Percentiles rank a stretch among this genome's conserved stretches.
Conservation (phyloP, 495 filamentous ascomycete species). For the Poronia punctata region DNA sequence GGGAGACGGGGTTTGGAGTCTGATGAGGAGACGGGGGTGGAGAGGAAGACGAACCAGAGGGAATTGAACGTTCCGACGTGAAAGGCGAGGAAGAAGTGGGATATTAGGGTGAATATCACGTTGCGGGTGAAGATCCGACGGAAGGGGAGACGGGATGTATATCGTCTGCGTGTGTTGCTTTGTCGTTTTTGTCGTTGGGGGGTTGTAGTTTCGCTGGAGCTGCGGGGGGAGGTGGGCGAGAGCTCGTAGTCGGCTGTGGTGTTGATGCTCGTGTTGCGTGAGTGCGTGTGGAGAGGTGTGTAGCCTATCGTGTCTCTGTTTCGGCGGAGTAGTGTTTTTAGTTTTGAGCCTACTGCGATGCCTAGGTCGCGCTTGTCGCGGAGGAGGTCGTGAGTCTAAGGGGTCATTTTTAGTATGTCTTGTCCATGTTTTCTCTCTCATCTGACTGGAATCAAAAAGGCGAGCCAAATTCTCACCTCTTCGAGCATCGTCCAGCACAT, state of each 20-base stretch:
- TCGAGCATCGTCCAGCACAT: conserved; percentile 60
- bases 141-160: conserved; percentile 52
- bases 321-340: conserved; percentile 16
- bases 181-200: too few species aligned
- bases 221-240: conserved; percentile 19
- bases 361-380: conserved; percentile 45
- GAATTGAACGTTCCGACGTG: conserved; percentile 80
- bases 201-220: conserved; percentile 10
- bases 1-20: conserved; percentile 41
- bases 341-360: conserved; percentile 27
- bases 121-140: conserved; percentile 74
- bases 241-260: conserved; percentile 20
- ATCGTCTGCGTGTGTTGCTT: conserved; percentile 18
- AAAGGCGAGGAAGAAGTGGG: conserved; percentile 64
- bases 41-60: conserved; percentile 79
- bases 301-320: conserved; percentile 16
- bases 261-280: conserved; percentile 16
- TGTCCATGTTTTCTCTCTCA: not conserved
- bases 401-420: conserved; percentile 15
- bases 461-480: conserved; percentile 50
- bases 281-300: conserved; percentile 17
- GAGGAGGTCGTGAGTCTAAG: conserved; percentile 45
- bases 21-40: conserved; percentile 55
- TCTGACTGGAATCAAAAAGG: not conserved
- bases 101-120: conserved; percentile 55